A percentile compares a stretch with the other conserved stretches of the same genome.
Evolutionary conservation across 164 flowering plant species (phyloP).

Genomic region (Berberis thunbergii): DNA sequence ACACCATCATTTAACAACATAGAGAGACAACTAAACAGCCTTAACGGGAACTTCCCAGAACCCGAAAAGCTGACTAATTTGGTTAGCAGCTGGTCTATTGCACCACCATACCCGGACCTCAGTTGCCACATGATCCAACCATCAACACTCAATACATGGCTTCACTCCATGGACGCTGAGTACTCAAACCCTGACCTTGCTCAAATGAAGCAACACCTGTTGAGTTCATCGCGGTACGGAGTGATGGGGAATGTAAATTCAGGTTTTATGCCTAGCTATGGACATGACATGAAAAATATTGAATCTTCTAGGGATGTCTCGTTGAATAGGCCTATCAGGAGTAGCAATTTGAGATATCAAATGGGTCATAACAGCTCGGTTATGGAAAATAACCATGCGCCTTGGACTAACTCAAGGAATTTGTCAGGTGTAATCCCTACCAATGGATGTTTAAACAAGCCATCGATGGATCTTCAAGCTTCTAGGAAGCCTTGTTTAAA

Average conservation of each 20-base stretch:
- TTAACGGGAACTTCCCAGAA: constrained; percentile 16
- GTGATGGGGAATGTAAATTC: constrained; percentile 3
- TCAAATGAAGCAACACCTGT: constrained; percentile 12
- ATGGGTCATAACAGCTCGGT: constrained; percentile 13
- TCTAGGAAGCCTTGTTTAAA: constrained; percentile 19
- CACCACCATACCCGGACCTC: constrained; percentile 39
- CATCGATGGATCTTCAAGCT: constrained; percentile 21
- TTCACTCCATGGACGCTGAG: constrained; percentile 13
- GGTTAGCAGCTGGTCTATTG: constrained; percentile 52
- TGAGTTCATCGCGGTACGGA: constrained; percentile 10
- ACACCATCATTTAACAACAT: constrained; percentile 21
- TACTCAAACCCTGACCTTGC: constrained; percentile 9
- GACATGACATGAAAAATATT: constrained; percentile 16
- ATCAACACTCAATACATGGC: constrained; percentile 15
- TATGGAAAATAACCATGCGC: constrained; percentile 12
- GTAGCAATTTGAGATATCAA: constrained; percentile 17
- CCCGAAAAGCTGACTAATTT: constrained; percentile 29
- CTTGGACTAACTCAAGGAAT: constrained; percentile 24
- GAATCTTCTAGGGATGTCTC: constrained; percentile 13
- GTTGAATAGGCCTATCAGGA: constrained; percentile 11
- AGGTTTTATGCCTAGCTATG: constrained; percentile 21
- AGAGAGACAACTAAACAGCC: constrained; percentile 19
- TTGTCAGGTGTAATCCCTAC: constrained; percentile 26
- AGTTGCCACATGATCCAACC: constrained; percentile 15
- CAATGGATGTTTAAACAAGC: constrained; percentile 23